Percentiles rank a stretch among this genome's conserved stretches.
These are phyloP conservation scores for Rhynchospora breviuscula DNA, from an alignment of 176 grass and related monocot species.

Conservation along the genomic window DNA sequence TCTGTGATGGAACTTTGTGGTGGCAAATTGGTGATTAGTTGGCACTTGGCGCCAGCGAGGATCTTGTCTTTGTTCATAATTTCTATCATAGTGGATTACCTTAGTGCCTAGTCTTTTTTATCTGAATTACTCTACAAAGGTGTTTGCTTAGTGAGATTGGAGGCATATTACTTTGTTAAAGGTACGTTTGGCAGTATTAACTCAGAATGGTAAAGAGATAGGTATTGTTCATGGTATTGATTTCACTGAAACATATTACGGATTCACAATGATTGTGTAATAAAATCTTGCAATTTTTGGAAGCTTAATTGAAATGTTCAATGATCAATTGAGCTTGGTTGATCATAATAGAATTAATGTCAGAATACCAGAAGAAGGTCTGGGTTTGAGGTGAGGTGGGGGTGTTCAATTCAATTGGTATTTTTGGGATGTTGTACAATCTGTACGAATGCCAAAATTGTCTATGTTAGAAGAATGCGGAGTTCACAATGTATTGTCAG, in stretches of 20 bases:
- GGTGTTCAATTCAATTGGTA: neutral
- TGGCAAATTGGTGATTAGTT: neutral
- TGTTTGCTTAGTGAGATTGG: neutral
- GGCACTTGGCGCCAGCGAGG: slow-evolving; percentile 8
- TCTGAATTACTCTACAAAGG: neutral
- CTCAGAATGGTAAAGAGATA: neutral
- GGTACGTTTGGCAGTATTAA: neutral
- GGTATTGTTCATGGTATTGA: neutral
- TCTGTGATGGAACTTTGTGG: slow-evolving; percentile 17
- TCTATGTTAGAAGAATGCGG: neutral
- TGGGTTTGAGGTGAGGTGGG: neutral
- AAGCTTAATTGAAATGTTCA: neutral
- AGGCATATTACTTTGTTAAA: neutral
- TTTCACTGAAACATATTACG: neutral
- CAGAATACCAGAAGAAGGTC: neutral
- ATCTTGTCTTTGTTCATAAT: neutral
- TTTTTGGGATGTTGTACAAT: neutral
- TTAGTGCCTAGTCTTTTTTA: neutral
- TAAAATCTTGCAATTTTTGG: neutral
- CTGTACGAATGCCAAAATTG: neutral
- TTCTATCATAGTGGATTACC: neutral
- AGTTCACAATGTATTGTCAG: neutral
- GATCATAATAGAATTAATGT: neutral
- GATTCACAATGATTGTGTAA: neutral
- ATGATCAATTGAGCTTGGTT: neutral